A percentile compares a stretch with the other conserved stretches of the same genome.
Conservation (phyloP, 805 yeast genomes). For the Lipomyces yamadae region DNA sequence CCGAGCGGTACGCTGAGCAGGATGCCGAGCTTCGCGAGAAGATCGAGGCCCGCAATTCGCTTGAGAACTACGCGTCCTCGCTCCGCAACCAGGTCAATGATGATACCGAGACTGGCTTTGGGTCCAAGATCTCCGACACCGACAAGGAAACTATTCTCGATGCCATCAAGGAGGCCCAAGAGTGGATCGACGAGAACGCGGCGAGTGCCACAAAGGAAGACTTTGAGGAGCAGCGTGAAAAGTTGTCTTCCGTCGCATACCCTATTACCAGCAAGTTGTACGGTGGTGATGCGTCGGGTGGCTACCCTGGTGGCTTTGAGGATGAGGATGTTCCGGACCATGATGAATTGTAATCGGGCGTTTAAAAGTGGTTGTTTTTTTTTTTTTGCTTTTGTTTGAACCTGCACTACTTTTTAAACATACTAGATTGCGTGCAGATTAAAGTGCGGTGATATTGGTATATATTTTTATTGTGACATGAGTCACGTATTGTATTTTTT, state of each 20-base stretch:
- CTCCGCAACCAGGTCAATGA: constrained; percentile 70
- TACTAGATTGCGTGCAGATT: neutral
- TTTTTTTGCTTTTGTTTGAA: neutral
- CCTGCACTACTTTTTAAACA: neutral
- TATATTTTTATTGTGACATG: neutral
- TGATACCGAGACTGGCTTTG: constrained; percentile 61
- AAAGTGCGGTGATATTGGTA: neutral
- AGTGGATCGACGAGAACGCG: constrained; percentile 84
- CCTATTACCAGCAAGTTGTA: constrained; percentile 92
- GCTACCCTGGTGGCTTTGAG: constrained; percentile 47
- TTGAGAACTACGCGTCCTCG: constrained; percentile 87
- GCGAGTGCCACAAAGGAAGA: constrained; percentile 91
- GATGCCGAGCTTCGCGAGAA: constrained; percentile 82
- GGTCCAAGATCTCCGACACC: constrained; percentile 81
- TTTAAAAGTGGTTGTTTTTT: constrained; percentile 3
- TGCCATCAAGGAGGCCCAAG: constrained; percentile 83
- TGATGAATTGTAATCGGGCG: constrained; percentile 55
- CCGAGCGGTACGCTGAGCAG: constrained; percentile 91
- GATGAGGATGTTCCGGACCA: constrained; percentile 68
- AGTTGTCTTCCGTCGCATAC: constrained; percentile 78
- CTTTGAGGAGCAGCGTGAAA: constrained; percentile 86
- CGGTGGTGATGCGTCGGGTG: constrained; percentile 48
- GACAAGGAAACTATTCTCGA: constrained; percentile 88
- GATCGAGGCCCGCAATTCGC: constrained; percentile 83
- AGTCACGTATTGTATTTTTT: neutral